Evolutionary conservation across 208 protist species (phyloP).

Genomic region (Trypanosoma melophagium): DNA sequence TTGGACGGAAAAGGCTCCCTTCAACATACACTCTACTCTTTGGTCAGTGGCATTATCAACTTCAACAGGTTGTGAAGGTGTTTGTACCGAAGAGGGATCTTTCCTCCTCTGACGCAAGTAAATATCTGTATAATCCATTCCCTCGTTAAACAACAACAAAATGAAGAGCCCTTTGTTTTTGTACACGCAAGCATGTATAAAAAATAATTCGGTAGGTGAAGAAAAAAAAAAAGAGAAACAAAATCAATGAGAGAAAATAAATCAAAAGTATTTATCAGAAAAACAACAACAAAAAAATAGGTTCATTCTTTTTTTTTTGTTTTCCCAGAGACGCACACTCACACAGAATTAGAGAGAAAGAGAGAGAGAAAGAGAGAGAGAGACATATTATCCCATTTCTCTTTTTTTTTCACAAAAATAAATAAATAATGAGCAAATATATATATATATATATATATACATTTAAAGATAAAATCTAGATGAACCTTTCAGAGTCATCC

Average conservation of each 20-base stretch:
- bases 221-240: too few relatives aligned
- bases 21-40: constrained; percentile 53
- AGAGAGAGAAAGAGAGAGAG: not conserved
- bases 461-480: constrained; percentile 8
- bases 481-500: constrained; percentile 16
- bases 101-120: constrained; percentile 25
- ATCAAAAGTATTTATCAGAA: not conserved
- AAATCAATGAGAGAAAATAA: too few relatives aligned
- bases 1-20: constrained; percentile 69
- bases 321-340: not conserved
- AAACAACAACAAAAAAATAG: not conserved
- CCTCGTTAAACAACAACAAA: constrained; percentile 2
- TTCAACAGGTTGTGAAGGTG: constrained; percentile 1
- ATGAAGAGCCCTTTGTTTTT: not conserved
- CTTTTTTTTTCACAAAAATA: not conserved
- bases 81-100: not conserved
- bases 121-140: constrained; percentile 43
- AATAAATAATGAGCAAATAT: not conserved
- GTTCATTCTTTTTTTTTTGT: too few relatives aligned
- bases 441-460: not conserved
- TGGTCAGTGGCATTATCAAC: constrained; percentile 10
- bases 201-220: too few relatives aligned
- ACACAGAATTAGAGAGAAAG: not conserved
- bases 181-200: not conserved
- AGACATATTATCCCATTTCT: too few relatives aligned